Conservation (phyloP, 1,284 basidiomycete genomes). For the Ganoderma lingzhi region DNA sequence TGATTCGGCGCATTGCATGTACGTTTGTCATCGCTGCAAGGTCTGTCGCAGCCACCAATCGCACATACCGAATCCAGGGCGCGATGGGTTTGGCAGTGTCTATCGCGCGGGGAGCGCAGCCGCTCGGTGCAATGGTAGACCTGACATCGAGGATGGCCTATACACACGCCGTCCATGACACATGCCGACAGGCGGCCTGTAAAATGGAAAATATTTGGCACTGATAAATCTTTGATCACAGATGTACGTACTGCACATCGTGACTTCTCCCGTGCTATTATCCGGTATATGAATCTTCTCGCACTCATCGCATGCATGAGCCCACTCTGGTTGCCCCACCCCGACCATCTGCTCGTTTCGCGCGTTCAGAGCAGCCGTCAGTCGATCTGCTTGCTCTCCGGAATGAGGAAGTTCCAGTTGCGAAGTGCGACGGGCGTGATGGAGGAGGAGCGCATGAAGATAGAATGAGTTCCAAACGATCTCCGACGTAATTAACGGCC, state of each 20-base stretch:
- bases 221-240: too few species aligned
- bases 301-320: slow-evolving; percentile 38
- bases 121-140: slow-evolving; percentile 33
- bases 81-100: slow-evolving; percentile 15
- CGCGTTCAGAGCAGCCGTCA: neutral
- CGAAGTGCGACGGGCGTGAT: neutral
- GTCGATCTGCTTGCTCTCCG: neutral
- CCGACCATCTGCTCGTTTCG: neutral
- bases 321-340: neutral
- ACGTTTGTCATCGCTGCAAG: neutral
- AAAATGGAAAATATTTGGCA: neutral
- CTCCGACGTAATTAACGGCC: neutral
- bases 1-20: neutral
- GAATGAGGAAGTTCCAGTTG: neutral
- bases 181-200: slow-evolving; percentile 23
- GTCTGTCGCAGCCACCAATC: neutral
- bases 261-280: too few species aligned
- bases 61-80: neutral
- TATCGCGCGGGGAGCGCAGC: slow-evolving; percentile 26
- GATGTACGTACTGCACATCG: too few species aligned
- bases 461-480: slow-evolving; percentile 5
- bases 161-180: slow-evolving; percentile 43
- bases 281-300: neutral
- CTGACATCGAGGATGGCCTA: slow-evolving; percentile 44
- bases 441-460: neutral